Base-by-base conservation (phyloP, 768 basidiomycete genomes). In the Tricholoma furcatifolium region DNA sequence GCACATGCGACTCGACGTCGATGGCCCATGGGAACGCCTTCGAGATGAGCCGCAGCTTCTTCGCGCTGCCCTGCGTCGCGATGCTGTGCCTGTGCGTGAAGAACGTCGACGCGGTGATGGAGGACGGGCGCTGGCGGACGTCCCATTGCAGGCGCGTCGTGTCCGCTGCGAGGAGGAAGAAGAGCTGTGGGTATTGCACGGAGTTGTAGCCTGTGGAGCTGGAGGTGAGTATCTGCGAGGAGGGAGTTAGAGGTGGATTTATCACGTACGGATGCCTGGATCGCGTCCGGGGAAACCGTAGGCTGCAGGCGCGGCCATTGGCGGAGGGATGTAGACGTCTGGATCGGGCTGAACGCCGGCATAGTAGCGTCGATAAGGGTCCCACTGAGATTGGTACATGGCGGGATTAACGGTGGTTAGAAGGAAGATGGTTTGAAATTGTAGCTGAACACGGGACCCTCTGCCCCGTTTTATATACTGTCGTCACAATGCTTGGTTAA, bases 21-120 rank as follows among this genome's bases (percentile, higher is more conserved):
- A 86, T 75, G 4, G 75, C 60, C 86, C 87, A 88, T 0, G 86
- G 87, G 65, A 87, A 87, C 3, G 75, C 65, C 49, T 79, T 80
- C 14, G 77, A 85, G 54, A 87, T 70, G 42, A 88, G 71, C 10
- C 80, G 80, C 53, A 86, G 56, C 23, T 75, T 68, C 36, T 65
- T 66, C 8, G 74, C 68, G 5, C 70, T 67, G 18, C 57, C 65
- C 18, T 68, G 63, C 21, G 75, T 66, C 2, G 77, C 82, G 39
- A 65, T 67, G 15, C 70, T 55, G 15, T 48, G 35, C 11, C 58
- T 51, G 17, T 50, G 23, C 14, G 48, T 17, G 41, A 39, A 47
- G 42, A 50, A 59, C 12, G 52, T 59, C 21, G 54, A 38, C 10
- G 44, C 43, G 10, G 53, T 31, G 31, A 59, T 59, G 17, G 31